A percentile compares a stretch with the other conserved stretches of the same genome.
phyloP scores from a whole-genome alignment of 139 green algal genomes.

The Eudorina sp. region DNA sequence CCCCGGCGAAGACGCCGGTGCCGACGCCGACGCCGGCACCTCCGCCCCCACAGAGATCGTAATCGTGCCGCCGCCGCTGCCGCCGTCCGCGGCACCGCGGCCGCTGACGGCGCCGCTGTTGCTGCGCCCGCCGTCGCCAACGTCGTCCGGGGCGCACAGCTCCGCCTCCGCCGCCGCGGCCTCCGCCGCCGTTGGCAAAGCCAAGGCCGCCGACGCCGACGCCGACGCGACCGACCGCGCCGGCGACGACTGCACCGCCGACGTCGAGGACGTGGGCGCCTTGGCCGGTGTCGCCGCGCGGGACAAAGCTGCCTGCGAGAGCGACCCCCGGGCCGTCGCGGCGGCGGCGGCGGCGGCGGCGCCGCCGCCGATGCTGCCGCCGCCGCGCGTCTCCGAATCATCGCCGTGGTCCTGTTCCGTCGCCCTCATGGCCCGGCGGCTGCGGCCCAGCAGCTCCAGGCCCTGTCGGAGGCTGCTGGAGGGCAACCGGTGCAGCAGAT shows the following conservation, averaged over 20 bases:
- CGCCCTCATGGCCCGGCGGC: background rate
- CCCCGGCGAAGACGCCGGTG: background rate
- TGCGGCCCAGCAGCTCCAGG: constrained; percentile 7
- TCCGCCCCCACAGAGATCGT: background rate
- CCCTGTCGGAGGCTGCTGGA: background rate
- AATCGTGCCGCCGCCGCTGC: background rate
- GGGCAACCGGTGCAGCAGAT: background rate
- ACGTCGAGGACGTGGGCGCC: background rate
- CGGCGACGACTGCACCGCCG: background rate
- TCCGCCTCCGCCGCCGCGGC: background rate
- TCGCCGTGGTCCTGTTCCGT: background rate
- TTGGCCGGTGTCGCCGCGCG: too few species aligned
- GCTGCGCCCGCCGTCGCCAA: background rate
- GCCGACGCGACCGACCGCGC: background rate
- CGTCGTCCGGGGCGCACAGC: background rate
- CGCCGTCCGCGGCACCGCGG: background rate
- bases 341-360: background rate
- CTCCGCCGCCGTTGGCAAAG: background rate
- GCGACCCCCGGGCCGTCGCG: background rate
- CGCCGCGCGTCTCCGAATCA: background rate
- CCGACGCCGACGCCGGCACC: background rate
- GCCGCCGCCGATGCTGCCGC: background rate
- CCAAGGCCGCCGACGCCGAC: background rate
- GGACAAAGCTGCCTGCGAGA: too few species aligned
- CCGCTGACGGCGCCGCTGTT: background rate